Evolutionary conservation across 2,329 filamentous ascomycete species (phyloP), one percentile per base, ranked within the genome.

Genomic region (Septoria petroselini): DNA sequence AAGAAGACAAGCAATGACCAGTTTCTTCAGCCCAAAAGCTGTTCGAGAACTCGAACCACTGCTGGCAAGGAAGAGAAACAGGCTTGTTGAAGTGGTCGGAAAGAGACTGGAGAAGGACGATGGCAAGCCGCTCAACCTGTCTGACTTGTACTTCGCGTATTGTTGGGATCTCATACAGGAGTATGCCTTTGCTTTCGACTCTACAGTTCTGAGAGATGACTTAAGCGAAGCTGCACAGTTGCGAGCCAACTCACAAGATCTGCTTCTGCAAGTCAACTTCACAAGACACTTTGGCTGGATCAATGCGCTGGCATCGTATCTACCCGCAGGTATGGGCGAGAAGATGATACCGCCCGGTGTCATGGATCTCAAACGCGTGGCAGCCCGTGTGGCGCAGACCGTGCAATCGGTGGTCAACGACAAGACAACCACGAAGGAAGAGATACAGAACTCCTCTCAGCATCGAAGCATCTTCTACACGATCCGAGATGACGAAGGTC

Each of bases 21-120:
- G 30, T 14, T 52, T 52, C 37, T 52, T 52, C 11, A 47, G 42
- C 17, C 49, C 42, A n/a, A 52, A 52, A 15, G 42, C 43, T 38
- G 43, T 52, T 6, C 17, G 42, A 14, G 35, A 48, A 9, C 9
- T 52, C 11, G 49, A 52, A 23, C 42, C 42, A 7, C 12, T 52
- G 17, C 38, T 52, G 21, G 23, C 8, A 15, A 37, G 29, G 15
- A 52, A 52, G 37, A 37, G 49, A 7, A 37, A 52, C 19, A 31
- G 12, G 7, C 21, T 52, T 19, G 30, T 39, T 21, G 23, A 42
- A 14, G 48, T 45, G 6, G 41, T 50, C 8, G 48, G 45, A 23
- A 44, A 35, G 33, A 41, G 15, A 19, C 11, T 40, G 6, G 11
- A 41, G 18, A 18, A 18, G 1, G 27, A 31, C 5, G 18, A 21